Evolutionary conservation across 1,284 basidiomycete species (phyloP), one percentile per base, ranked within the genome.

Genomic region (Lentinula novae-zelandiae): DNA sequence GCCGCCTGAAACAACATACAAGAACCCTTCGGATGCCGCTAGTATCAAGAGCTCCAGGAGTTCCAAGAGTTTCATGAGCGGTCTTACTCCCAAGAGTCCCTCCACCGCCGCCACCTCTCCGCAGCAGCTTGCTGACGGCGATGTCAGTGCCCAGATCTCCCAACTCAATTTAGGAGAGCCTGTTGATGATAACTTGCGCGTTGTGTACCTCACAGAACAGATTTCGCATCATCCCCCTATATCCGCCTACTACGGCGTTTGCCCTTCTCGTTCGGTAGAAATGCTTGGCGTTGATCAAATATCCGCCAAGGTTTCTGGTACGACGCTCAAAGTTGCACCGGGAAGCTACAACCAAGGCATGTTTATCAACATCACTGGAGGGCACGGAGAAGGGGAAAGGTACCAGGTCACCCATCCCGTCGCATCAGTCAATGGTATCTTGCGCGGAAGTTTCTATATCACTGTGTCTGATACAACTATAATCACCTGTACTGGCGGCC

Each of bases 171-270:
- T 90, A 62, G 61, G 49, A 59, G 56, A 63, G 31, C 61, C 63
- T 27, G 67, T 70, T 2, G 62, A 58, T 2, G 70, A 62, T 34
- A 76, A 77, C 58, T 36, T 86, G 38, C 85, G 88, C 22, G 80
- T 90, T 34, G 81, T 79, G 1, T 92, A 84, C 73, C 72, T 92
- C 62, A 91, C 89, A 31, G 89, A 92, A 70, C 94, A 96, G 75
- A 88, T 98, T 48, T 97, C 93, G 8, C 96, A 99, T 75, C 96
- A 99, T 69, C 97, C 96, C 0, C 96, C 96, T 1, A 85, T 98
- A 48, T 97, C 94, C 0, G 89, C 93, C 1, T 98, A 90, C 71
- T 88, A 87, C 67, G 92, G 92, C n/a, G 69, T 75, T 10, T 95
- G 92, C 71, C 92, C 93, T 0, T 77, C 84, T 58, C 83, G 86